Conservation (phyloP, 495 filamentous ascomycete species). For the Lindgomyces ingoldianus region DNA sequence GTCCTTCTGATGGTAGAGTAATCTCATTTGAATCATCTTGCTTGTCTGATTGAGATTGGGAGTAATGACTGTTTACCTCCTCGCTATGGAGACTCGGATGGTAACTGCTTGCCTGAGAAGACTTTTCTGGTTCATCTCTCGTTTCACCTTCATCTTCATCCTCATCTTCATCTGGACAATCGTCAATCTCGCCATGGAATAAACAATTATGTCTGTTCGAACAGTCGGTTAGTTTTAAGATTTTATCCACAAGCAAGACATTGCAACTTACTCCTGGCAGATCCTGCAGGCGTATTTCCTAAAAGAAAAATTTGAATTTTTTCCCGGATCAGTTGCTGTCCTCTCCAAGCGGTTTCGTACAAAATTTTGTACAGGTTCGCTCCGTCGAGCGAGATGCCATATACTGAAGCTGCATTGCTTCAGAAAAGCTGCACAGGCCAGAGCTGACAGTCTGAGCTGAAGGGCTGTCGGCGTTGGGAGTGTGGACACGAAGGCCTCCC, state of each 20-base stretch:
- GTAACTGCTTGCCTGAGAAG: too few species aligned
- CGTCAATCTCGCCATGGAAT: conserved; percentile 39
- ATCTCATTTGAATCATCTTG: too few species aligned
- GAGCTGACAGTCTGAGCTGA: conserved; percentile 28
- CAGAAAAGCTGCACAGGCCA: conserved; percentile 39
- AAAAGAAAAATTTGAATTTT: neutral
- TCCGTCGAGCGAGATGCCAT: conserved; percentile 41
- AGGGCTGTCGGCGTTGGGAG: conserved; percentile 30
- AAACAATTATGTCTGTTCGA: conserved; percentile 31
- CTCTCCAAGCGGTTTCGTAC: neutral
- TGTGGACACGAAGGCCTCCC: conserved; percentile 29
- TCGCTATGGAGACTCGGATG: too few species aligned
- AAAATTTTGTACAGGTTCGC: conserved; percentile 1
- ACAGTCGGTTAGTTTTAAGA: neutral
- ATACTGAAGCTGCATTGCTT: conserved; percentile 38
- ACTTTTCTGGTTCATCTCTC: too few species aligned
- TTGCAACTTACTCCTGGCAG: neutral
- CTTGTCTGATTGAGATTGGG: too few species aligned
- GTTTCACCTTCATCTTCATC: neutral
- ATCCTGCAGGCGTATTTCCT: neutral
- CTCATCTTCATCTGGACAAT: neutral
- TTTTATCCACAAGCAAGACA: neutral
- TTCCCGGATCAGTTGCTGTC: neutral
- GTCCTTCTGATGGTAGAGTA: too few species aligned
- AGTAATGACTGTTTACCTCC: too few species aligned